These are phyloP conservation scores for Kluyveromyces starmeri DNA, from an alignment of 805 yeast genomes.

Conservation along the genomic window DNA sequence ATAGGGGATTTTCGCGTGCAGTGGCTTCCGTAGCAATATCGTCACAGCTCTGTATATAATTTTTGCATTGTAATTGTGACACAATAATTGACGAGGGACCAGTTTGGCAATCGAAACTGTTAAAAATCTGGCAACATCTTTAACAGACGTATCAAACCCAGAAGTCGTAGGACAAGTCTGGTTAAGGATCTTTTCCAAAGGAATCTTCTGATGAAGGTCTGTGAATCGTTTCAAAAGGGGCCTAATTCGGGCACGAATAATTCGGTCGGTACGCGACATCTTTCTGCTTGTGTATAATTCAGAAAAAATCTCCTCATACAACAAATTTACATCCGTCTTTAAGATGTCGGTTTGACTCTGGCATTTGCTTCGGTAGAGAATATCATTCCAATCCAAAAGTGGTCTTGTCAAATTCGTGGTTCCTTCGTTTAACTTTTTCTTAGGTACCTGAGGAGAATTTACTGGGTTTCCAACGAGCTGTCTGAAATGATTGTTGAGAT, in stretches of 20 bases:
- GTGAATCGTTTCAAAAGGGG: background rate
- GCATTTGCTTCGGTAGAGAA: background rate
- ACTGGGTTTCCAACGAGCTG: conserved; percentile 20
- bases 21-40: conserved; percentile 30
- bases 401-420: background rate
- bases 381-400: conserved; percentile 1
- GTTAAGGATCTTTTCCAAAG: conserved; percentile 10
- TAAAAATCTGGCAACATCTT: conserved; percentile 35
- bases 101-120: conserved; percentile 37
- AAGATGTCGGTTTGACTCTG: background rate
- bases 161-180: conserved; percentile 9
- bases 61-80: conserved; percentile 41
- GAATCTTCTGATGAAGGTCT: conserved; percentile 8
- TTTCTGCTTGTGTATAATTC: background rate
- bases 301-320: background rate
- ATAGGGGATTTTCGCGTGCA: conserved; percentile 31
- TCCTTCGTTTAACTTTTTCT: conserved; percentile 14
- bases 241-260: background rate
- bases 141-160: conserved; percentile 26
- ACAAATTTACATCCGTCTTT: background rate
- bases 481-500: conserved; percentile 5
- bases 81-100: conserved; percentile 46
- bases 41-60: conserved; percentile 32
- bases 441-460: conserved; percentile 13
- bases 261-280: background rate